Evolutionary conservation across 805 yeast species (phyloP), one percentile per base, ranked within the genome.

Genomic region (Metschnikowia vanudenii): DNA sequence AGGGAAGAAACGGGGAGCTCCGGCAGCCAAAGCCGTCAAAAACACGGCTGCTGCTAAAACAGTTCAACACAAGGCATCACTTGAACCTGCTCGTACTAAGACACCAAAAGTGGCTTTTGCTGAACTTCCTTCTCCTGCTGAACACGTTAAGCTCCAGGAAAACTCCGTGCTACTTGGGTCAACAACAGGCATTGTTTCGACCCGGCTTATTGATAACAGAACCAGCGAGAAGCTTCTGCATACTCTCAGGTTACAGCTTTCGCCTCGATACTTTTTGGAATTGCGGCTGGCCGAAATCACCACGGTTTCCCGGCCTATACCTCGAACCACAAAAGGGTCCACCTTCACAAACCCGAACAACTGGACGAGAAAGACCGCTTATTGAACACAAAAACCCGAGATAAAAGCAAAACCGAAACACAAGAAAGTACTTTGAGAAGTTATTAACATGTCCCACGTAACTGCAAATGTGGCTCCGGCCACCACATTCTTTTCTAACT

Each of bases 101-200:
- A 22, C 24, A 5, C 8, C 24, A 22, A 22, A 4, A 4, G 24
- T 8, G 4, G 24, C 8, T 22, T 22, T 22, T 5, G 24, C 24
- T 5, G 8, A 35, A 8, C 9, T 29, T 29, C 32, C 32, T 29
- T n/a, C 32, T 6, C 32, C 32, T 13, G 4, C 14, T 7, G 32
- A 29, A 12, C 14, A 12, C 32, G 11, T n/a, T 17, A 39, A 30
- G 33, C 43, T 39, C 9, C 38, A 18, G 19, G 48, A 45, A 36
- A 35, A 30, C 48, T 45, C 48, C 12, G n/a, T 45, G 16, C 24
- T 45, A 19, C 28, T 45, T 14, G 43, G 44, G 13, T 17, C 33
- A 7, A 34, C 16, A n/a, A 39, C 44, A 3, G 48, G 48, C 12
- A 7, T 45, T 3, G 22, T 45, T 22, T 12, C 30, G 11, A 39